Percentiles rank a stretch among this genome's conserved stretches.
phyloP scores from a whole-genome alignment of 2,329 filamentous ascomycete genomes.

The Trichoderma sp. region DNA sequence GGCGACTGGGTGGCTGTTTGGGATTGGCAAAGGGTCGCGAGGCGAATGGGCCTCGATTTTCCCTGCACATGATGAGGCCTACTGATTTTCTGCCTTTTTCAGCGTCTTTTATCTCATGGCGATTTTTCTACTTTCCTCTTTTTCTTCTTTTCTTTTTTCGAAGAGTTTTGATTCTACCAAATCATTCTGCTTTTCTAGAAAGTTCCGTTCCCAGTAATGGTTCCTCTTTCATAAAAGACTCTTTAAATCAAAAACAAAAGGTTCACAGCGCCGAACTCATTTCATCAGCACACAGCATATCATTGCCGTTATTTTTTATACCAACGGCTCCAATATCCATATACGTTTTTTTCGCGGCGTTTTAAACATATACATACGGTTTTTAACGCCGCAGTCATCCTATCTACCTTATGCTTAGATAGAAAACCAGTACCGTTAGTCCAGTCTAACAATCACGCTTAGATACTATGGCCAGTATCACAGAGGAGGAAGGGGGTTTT shows the following conservation, averaged over 20 bases:
- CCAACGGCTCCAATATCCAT: background rate
- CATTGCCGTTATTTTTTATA: background rate
- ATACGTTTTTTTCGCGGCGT: background rate
- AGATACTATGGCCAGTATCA: background rate
- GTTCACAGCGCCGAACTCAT: background rate
- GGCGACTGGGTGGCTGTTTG: constrained; percentile 61
- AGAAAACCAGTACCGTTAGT: background rate
- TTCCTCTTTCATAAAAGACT: background rate
- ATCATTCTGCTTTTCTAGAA: background rate
- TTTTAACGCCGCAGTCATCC: background rate
- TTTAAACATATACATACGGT: background rate
- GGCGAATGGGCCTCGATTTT: constrained; percentile 56
- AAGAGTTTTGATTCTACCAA: background rate
- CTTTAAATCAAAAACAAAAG: background rate
- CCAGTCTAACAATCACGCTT: background rate
- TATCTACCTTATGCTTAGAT: background rate
- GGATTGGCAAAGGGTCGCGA: constrained; percentile 64
- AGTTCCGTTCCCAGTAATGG: background rate
- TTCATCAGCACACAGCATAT: background rate
- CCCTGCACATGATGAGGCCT: constrained; percentile 44
- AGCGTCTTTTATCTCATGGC: background rate
- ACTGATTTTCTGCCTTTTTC: background rate
- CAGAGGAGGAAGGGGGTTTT: background rate
- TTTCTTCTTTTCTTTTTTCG: background rate
- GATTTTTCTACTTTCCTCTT: background rate